phyloP scores from a whole-genome alignment of 495 filamentous ascomycete species.

The Copromyces sp. region DNA sequence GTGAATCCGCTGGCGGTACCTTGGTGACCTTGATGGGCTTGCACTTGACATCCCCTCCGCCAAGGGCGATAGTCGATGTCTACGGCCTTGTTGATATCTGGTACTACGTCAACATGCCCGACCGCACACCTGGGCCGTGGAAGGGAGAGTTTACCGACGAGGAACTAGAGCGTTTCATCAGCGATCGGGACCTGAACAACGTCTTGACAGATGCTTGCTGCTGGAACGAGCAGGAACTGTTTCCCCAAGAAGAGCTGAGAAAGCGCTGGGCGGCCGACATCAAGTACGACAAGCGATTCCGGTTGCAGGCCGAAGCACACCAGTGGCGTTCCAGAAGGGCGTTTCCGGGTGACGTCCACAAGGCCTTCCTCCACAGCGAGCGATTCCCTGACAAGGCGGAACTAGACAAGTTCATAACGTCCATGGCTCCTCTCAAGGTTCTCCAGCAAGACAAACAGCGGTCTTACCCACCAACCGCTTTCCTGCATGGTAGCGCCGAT shows the following conservation, averaged over 20 bases:
- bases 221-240: conserved; percentile 14
- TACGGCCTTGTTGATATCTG: conserved; percentile 18
- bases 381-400: conserved; percentile 11
- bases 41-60: conserved; percentile 4
- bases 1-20: conserved; percentile 20
- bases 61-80: conserved; percentile 14
- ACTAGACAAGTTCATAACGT: conserved; percentile 8
- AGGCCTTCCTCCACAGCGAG: conserved; percentile 16
- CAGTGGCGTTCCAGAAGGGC: conserved; percentile 6
- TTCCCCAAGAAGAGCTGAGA: conserved; percentile 9
- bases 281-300: conserved; percentile 8
- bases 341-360: conserved; percentile 1
- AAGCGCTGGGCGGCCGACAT: conserved; percentile 14
- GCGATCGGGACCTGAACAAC: conserved; percentile 12
- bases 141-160: conserved; percentile 12
- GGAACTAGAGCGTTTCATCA: conserved; percentile 10
- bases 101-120: neutral
- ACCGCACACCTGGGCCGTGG: conserved; percentile 4
- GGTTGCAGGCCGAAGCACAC: conserved; percentile 20
- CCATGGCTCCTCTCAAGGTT: conserved; percentile 10
- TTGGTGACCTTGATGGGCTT: conserved; percentile 16
- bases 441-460: conserved; percentile 5
- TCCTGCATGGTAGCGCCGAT: conserved; percentile 19
- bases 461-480: conserved; percentile 18
- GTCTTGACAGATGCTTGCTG: conserved; percentile 12